These are phyloP conservation scores for Cucurbita maxima DNA, from an alignment of 306 rosid species.

Conservation along the genomic window DNA sequence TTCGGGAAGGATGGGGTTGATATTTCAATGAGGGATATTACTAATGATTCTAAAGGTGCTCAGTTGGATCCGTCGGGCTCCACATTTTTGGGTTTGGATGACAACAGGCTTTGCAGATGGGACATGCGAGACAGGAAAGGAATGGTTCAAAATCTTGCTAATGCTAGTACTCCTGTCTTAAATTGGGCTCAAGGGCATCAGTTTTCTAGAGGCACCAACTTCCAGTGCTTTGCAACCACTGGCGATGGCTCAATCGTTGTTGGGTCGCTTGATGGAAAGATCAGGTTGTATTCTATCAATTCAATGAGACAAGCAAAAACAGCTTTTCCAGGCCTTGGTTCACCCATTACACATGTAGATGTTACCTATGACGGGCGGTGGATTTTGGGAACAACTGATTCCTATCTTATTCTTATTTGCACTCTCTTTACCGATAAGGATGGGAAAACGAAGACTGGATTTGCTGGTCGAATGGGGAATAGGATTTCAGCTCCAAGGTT, in stretches of 20 bases:
- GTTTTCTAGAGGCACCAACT: conserved; percentile 84
- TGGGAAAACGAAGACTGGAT: conserved; percentile 78
- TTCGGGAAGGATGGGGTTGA: conserved; percentile 89
- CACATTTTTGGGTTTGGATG: conserved; percentile 87
- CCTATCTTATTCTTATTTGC: conserved; percentile 71
- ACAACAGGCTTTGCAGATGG: conserved; percentile 95
- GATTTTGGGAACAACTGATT: conserved; percentile 85
- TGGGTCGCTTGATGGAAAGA: conserved; percentile 92
- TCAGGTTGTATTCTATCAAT: conserved; percentile 63
- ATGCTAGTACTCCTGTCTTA: conserved; percentile 46
- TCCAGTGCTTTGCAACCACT: conserved; percentile 90
- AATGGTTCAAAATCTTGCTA: conserved; percentile 73
- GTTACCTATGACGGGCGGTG: conserved; percentile 94
- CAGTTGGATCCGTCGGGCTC: conserved; percentile 94
- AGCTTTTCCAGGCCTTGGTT: conserved; percentile 95
- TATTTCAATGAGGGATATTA: conserved; percentile 81
- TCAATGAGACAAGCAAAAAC: conserved; percentile 93
- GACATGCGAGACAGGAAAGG: conserved; percentile 96
- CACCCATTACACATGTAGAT: conserved; percentile 83
- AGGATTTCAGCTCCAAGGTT: conserved; percentile 83
- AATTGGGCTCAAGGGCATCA: conserved; percentile 96
- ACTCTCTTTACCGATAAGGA: conserved; percentile 69
- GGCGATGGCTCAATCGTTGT: conserved; percentile 97
- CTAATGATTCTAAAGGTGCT: conserved; percentile 80
- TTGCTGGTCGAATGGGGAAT: conserved; percentile 86